Evolutionary conservation across 768 basidiomycete genomes (phyloP).

Genomic region (Leccinum obscurum): DNA sequence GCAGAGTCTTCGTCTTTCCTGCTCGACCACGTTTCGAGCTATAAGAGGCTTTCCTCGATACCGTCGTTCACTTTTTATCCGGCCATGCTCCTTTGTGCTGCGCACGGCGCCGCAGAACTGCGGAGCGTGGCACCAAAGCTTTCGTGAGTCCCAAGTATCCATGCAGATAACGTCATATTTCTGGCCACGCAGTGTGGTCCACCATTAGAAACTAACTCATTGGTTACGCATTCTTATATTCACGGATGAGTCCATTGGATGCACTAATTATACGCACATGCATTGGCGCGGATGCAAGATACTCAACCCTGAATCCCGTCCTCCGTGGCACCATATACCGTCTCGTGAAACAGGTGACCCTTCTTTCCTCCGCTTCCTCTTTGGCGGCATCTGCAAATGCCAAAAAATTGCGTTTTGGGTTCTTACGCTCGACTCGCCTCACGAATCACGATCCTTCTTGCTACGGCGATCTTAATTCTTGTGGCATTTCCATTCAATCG

Average conservation of each 20-base stretch:
- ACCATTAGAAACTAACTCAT: neutral
- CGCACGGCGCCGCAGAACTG: neutral
- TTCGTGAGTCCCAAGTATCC: neutral
- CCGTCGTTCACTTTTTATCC: neutral
- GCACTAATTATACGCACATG: neutral
- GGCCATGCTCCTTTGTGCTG: neutral
- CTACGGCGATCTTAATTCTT: slow-evolving; percentile 12
- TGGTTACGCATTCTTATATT: neutral
- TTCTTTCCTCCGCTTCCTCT: neutral
- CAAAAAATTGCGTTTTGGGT: neutral
- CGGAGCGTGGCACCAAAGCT: neutral
- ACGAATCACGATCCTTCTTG: slow-evolving; percentile 8
- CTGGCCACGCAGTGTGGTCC: neutral
- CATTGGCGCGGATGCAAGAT: neutral
- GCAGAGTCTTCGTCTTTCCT: neutral
- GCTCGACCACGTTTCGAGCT: neutral
- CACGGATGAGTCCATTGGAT: neutral
- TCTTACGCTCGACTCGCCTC: neutral
- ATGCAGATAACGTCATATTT: neutral
- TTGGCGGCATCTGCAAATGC: neutral
- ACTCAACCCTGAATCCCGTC: no score
- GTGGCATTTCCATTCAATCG: slow-evolving; percentile 25
- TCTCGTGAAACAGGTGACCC: neutral
- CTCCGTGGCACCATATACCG: neutral
- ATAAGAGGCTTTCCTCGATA: neutral